These are phyloP conservation scores for Speleostelium caveatum DNA, from an alignment of 78 protist species.

Conservation along the genomic window DNA sequence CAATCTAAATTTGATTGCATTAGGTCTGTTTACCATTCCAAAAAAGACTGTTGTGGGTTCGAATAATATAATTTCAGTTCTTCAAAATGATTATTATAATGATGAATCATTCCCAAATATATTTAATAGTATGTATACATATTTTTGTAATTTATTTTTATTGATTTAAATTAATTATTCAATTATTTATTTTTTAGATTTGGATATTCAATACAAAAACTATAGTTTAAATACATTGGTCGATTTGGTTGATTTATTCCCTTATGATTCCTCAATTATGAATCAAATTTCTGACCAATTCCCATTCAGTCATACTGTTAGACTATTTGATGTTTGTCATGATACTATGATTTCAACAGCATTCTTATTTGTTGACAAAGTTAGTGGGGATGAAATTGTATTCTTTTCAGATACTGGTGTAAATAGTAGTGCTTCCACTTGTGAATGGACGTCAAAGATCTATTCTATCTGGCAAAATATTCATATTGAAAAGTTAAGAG, in stretches of 20 bases:
- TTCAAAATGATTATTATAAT: background rate
- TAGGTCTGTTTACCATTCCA: background rate
- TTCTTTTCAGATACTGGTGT: constrained; percentile 68
- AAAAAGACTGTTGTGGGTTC: background rate
- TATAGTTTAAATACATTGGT: background rate
- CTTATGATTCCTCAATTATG: background rate
- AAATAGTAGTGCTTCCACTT: background rate
- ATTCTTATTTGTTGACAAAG: constrained; percentile 11
- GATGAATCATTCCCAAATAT: background rate
- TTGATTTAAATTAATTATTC: background rate
- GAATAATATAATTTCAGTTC: background rate
- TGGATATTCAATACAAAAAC: background rate
- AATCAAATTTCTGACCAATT: too few species aligned
- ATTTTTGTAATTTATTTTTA: background rate
- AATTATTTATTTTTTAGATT: background rate
- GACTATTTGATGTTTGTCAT: constrained; percentile 21
- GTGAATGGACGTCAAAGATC: constrained; percentile 40
- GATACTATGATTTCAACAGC: constrained; percentile 27
- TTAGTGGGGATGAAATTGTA: constrained; percentile 26
- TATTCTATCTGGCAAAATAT: constrained; percentile 22
- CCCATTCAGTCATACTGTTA: constrained; percentile 3
- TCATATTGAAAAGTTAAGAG: constrained; percentile 33
- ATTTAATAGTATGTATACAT: too few species aligned
- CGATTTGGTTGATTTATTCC: background rate
- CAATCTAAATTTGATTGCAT: background rate